phyloP scores from a whole-genome alignment of 2,329 filamentous ascomycete species.

The Alternaria longipes region DNA sequence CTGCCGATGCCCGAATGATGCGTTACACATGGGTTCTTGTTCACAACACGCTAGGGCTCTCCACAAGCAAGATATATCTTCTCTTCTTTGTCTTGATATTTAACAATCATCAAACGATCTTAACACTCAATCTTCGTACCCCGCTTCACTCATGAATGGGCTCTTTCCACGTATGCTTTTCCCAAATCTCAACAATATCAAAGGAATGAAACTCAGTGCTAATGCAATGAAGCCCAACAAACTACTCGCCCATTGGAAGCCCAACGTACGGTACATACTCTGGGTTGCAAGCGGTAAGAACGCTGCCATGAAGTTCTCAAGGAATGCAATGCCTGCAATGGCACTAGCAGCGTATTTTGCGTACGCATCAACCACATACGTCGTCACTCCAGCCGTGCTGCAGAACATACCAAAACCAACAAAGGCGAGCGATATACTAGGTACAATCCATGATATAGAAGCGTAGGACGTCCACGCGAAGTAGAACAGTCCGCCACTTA shows the following conservation, averaged over 20 bases:
- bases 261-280: slow-evolving; percentile 59
- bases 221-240: slow-evolving; percentile 58
- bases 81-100: not conserved
- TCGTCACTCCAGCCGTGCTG: slow-evolving; percentile 57
- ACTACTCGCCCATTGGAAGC: slow-evolving; percentile 61
- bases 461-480: slow-evolving; percentile 62
- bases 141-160: slow-evolving; percentile 51
- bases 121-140: slow-evolving; percentile 10
- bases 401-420: slow-evolving; percentile 61
- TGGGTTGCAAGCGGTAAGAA: slow-evolving; percentile 59
- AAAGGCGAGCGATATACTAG: slow-evolving; percentile 58
- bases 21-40: not conserved
- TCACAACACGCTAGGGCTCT: too few species aligned
- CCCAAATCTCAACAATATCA: slow-evolving; percentile 57
- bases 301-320: slow-evolving; percentile 60
- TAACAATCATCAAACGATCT: not conserved
- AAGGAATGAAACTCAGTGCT: slow-evolving; percentile 55
- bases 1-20: not conserved
- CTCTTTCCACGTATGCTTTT: slow-evolving; percentile 51
- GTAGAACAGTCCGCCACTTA: slow-evolving; percentile 60
- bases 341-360: slow-evolving; percentile 61
- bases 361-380: slow-evolving; percentile 62
- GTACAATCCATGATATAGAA: slow-evolving; percentile 57
- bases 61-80: not conserved
- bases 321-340: slow-evolving; percentile 58